Evolutionary conservation across 2,329 filamentous ascomycete genomes (phyloP).

Genomic region (Claviceps pazoutovae): DNA sequence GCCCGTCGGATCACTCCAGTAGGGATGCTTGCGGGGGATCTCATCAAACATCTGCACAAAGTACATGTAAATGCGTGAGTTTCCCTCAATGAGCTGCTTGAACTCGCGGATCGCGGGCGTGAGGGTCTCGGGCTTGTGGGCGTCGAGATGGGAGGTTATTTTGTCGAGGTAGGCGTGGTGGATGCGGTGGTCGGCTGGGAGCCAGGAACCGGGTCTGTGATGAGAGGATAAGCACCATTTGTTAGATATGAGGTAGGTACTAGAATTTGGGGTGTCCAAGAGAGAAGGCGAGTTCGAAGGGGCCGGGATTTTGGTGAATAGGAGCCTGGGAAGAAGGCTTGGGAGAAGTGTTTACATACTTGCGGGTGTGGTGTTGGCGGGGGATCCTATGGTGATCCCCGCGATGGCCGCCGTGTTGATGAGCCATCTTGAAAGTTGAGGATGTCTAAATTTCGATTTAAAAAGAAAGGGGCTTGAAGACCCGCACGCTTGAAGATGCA

Average conservation of each 20-base stretch:
- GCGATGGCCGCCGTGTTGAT: slow-evolving; percentile 23
- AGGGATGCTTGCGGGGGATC: slow-evolving; percentile 45
- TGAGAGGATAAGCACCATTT: not conserved
- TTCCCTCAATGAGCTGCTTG: slow-evolving; percentile 48
- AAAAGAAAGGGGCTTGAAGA: too few relatives aligned
- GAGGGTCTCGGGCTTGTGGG: slow-evolving; percentile 32
- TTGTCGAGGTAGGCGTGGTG: slow-evolving; percentile 49
- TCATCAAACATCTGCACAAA: slow-evolving; percentile 56
- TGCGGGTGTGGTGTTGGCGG: slow-evolving; percentile 28
- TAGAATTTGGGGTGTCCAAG: not conserved
- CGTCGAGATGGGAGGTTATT: slow-evolving; percentile 40
- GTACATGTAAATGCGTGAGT: slow-evolving; percentile 51
- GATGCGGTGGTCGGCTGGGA: slow-evolving; percentile 47
- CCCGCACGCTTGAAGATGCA: too few relatives aligned
- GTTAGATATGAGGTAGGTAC: not conserved
- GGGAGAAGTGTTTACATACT: slow-evolving; percentile 20
- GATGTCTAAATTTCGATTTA: too few relatives aligned
- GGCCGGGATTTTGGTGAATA: not conserved
- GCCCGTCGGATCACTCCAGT: slow-evolving; percentile 47
- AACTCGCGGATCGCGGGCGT: slow-evolving; percentile 51
- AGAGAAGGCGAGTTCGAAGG: not conserved
- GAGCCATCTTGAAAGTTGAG: slow-evolving; percentile 26
- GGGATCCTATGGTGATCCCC: slow-evolving; percentile 36
- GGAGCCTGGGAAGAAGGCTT: not conserved
- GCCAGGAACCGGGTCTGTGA: slow-evolving; percentile 41